Conservation (phyloP, 2,329 filamentous ascomycete species). For the Pleomassaria siparia region DNA sequence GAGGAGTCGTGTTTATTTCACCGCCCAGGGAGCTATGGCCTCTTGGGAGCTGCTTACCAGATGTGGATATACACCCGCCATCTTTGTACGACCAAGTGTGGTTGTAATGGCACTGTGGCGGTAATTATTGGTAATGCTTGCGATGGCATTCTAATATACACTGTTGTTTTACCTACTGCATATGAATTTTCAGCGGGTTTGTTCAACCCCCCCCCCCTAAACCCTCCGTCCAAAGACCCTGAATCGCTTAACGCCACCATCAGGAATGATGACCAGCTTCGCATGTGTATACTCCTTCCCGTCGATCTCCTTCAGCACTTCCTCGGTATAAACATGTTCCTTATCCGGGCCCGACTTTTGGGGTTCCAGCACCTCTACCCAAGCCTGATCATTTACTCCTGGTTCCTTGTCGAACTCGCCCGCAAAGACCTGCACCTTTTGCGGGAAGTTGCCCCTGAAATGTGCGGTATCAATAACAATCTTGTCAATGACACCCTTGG, state of each 20-base stretch:
- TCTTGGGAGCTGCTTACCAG: no score
- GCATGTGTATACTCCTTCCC: conserved; percentile 73
- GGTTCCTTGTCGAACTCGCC: conserved; percentile 63
- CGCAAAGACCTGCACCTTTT: conserved; percentile 67
- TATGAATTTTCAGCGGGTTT: background rate
- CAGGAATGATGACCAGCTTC: conserved; percentile 89
- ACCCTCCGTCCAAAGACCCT: conserved; percentile 66
- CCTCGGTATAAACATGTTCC: conserved; percentile 65
- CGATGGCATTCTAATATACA: background rate
- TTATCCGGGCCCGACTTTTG: conserved; percentile 71
- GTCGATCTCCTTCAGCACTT: conserved; percentile 50
- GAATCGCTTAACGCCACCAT: conserved; percentile 88
- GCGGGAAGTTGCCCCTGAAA: conserved; percentile 82
- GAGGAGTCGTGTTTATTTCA: background rate
- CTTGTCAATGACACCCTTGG: conserved; percentile 63
- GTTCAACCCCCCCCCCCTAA: background rate
- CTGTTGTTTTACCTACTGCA: background rate
- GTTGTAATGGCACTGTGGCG: no score
- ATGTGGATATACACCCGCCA: no score
- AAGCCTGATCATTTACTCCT: conserved; percentile 58
- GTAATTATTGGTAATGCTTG: no score
- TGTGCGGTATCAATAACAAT: conserved; percentile 79
- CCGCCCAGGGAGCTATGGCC: no score
- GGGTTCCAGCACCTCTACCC: conserved; percentile 66
- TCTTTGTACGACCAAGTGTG: no score